Evolutionary conservation across 1,284 basidiomycete genomes (phyloP), one percentile per base, ranked within the genome.

Genomic region (Rhodotorula glutinis): DNA sequence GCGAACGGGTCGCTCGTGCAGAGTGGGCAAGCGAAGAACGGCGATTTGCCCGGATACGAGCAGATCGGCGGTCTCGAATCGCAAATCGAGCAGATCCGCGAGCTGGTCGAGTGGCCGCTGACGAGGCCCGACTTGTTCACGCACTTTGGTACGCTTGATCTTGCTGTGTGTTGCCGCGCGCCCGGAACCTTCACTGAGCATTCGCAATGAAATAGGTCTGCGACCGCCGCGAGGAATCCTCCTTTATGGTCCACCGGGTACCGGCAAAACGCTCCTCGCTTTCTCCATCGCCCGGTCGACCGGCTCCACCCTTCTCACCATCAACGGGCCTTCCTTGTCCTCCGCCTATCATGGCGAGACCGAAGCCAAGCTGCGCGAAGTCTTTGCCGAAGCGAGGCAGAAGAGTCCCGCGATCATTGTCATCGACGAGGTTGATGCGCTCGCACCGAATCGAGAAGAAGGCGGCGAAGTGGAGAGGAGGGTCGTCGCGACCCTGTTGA

Each of bases 321-420:
- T 98, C 76, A 95, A 96, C 73, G 96, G 96, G 0, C 92, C 96
- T 4, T 93, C 97, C 77, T 85, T 98, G 23, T 91, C 90, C 0
- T 92, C 91, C 19, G 91, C 92, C 0, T 98, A 91, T 76, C 95
- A 98, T 75, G 95, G 95, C 52, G 95, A 98, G 81, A 97, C 94
- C 1, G 95, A 98, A 78, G 86, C 90, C 5, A 87, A 88, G 68
- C 82, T 99, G 25, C 86, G 95, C 25, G 88, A 88, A 29, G 88
- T 98, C 0, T 99, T 98, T 78, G 84, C 84, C 33, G 87, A 92
- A 74, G 96, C 96, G 0, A 85, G 86, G 59, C 81, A 83, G 46
- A 86, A 88, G 73, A 88, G 87, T 69, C 94, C 95, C 0, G 74
- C 75, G 46, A 92, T 99, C 71, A 86, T 98, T 59, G 88, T 99